Conservation (phyloP, 495 filamentous ascomycete species). For the Ramalina intermedia region DNA sequence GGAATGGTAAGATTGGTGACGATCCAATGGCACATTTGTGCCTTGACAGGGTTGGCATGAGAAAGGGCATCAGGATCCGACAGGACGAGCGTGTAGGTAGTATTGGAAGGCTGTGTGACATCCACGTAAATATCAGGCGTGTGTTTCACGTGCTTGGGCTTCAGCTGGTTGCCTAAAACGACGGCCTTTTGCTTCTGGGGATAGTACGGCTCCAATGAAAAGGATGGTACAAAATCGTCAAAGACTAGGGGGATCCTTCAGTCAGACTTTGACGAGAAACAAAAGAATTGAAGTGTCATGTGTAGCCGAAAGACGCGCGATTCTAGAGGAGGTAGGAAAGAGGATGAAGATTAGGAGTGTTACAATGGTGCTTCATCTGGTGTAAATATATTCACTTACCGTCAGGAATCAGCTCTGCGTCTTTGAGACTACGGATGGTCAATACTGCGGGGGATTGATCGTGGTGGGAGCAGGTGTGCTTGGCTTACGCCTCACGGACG, state of each 20-base stretch:
- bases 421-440: conserved; percentile 29
- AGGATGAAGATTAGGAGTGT: too few relatives aligned
- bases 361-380: too few relatives aligned
- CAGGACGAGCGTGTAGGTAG: conserved; percentile 33
- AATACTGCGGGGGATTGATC: not conserved
- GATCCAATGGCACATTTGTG: conserved; percentile 65
- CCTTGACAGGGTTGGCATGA: conserved; percentile 46
- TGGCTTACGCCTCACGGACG: conserved; percentile 1
- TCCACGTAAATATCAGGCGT: conserved; percentile 27
- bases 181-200: conserved; percentile 28
- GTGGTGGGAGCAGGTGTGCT: not conserved
- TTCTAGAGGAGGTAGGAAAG: not conserved
- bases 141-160: conserved; percentile 33
- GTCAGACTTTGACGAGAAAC: too few relatives aligned
- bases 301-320: not conserved
- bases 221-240: conserved; percentile 44
- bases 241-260: conserved; percentile 29
- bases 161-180: conserved; percentile 46
- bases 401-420: conserved; percentile 47
- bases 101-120: conserved; percentile 4
- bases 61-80: conserved; percentile 62
- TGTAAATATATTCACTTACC: not conserved
- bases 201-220: conserved; percentile 38
- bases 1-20: conserved; percentile 27
- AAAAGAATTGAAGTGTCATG: not conserved